These are phyloP conservation scores for Globisporangium ultimum DNA, from an alignment of 352 stramenopile species.

Conservation along the genomic window DNA sequence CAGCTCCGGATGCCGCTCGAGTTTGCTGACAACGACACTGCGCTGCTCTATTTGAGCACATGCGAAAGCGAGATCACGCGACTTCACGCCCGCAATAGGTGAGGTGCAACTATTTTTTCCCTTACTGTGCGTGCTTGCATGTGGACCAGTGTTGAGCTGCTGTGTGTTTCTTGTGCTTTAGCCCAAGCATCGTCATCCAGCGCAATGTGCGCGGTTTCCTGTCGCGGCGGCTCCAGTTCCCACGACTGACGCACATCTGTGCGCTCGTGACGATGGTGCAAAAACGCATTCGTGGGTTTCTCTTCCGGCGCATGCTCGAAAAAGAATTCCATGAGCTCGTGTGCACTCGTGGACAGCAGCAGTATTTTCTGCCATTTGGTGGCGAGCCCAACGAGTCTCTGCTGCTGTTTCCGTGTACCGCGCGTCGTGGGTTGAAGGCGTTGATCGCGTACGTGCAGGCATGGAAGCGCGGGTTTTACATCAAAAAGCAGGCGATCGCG, in stretches of 20 bases:
- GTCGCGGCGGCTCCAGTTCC: slow-evolving; percentile 36
- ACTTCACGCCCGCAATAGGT: slow-evolving; percentile 45
- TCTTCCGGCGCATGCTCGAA: slow-evolving; percentile 45
- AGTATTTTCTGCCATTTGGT: slow-evolving; percentile 49
- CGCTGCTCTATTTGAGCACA: slow-evolving; percentile 24
- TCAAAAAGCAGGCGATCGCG: slow-evolving; percentile 56
- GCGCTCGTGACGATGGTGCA: slow-evolving; percentile 51
- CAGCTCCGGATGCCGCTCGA: slow-evolving; percentile 36
- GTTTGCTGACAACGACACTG: slow-evolving; percentile 42
- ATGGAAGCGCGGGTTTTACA: slow-evolving; percentile 51
- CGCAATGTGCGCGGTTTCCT: slow-evolving; percentile 46
- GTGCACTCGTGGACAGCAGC: slow-evolving; percentile 32
- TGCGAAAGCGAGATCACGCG: slow-evolving; percentile 19
- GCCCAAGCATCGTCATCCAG: slow-evolving; percentile 32
- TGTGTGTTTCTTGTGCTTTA: not conserved
- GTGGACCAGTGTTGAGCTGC: not conserved
- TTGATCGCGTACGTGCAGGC: slow-evolving; percentile 47
- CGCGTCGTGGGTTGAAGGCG: slow-evolving; percentile 42
- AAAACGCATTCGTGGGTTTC: slow-evolving; percentile 52
- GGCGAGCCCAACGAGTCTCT: slow-evolving; percentile 27
- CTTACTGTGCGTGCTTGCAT: not conserved
- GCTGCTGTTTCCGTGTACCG: slow-evolving; percentile 24
- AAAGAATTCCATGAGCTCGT: slow-evolving; percentile 52
- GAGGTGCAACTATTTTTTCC: not conserved
- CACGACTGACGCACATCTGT: slow-evolving; percentile 40